phyloP scores from a whole-genome alignment of 192 early-diverging fungal species.

The Diversispora eburnea region DNA sequence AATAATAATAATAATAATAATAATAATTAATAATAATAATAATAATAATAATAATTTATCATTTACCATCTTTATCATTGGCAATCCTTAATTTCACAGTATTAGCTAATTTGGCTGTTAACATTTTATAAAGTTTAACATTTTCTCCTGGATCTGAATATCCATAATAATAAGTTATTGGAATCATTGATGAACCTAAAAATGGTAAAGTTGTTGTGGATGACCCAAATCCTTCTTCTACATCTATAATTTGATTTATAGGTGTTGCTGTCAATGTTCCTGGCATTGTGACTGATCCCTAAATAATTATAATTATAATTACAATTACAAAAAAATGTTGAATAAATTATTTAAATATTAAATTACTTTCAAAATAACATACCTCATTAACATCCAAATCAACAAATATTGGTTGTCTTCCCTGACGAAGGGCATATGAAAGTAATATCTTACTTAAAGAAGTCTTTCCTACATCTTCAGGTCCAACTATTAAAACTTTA shows the following conservation, averaged over 20 bases:
- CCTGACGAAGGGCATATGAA: slow-evolving; percentile 82
- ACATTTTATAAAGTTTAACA: slow-evolving; percentile 69
- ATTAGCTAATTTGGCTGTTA: slow-evolving; percentile 59
- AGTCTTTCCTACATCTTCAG: slow-evolving; percentile 91
- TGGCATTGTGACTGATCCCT: slow-evolving; percentile 82
- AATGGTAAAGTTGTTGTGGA: slow-evolving; percentile 64
- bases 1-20: neutral
- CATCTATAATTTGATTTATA: slow-evolving; percentile 73
- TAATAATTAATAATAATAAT: neutral
- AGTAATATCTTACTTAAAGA: slow-evolving; percentile 77
- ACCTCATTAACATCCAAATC: slow-evolving; percentile 83
- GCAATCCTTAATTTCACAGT: slow-evolving; percentile 62
- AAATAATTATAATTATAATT: neutral
- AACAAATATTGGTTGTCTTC: slow-evolving; percentile 73
- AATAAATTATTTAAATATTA: neutral
- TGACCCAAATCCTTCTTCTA: slow-evolving; percentile 78
- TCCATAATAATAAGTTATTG: slow-evolving; percentile 91
- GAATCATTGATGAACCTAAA: slow-evolving; percentile 63
- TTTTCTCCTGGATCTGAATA: slow-evolving; percentile 74
- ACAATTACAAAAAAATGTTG: neutral
- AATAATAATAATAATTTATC: neutral
- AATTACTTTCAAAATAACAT: neutral
- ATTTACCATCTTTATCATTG: slow-evolving; percentile 54
- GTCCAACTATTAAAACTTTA: slow-evolving; percentile 84
- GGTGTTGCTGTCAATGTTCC: slow-evolving; percentile 79